Evolutionary conservation across 768 basidiomycete species (phyloP).

Genomic region (Lentinus tigrinus): DNA sequence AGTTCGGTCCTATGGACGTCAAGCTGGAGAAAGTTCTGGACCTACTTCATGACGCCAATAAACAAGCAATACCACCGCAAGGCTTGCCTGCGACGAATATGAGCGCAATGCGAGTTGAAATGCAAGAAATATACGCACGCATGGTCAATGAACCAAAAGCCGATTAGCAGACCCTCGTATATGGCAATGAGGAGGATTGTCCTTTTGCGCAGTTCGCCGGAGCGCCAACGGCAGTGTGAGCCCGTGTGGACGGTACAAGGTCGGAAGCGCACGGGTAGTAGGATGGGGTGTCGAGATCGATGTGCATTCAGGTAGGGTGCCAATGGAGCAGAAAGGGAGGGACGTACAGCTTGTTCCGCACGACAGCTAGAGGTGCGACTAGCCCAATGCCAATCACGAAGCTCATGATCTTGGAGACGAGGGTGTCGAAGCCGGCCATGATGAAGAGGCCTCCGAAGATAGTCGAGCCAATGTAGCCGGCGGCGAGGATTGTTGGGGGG

Average conservation of each 20-base stretch:
- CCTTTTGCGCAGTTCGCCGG: conserved; percentile 37
- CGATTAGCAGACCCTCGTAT: conserved; percentile 85
- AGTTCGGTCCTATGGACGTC: conserved; percentile 5
- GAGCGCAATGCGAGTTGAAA: neutral
- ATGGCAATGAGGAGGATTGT: conserved; percentile 80
- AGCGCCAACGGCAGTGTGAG: neutral
- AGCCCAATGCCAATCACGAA: conserved; percentile 87
- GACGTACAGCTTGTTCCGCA: conserved; percentile 86
- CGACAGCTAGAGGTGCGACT: conserved; percentile 80
- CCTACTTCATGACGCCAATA: conserved; percentile 83
- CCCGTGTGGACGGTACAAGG: neutral
- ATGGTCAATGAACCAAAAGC: conserved; percentile 95
- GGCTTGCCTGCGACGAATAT: conserved; percentile 45
- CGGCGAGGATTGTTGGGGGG: conserved; percentile 66
- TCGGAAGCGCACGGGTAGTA: neutral
- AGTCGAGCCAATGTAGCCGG: conserved; percentile 83
- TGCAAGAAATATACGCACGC: conserved; percentile 50
- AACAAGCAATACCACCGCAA: conserved; percentile 84
- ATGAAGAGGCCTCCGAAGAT: conserved; percentile 82
- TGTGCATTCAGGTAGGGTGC: neutral
- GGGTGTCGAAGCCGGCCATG: conserved; percentile 82
- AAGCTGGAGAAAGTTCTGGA: neutral
- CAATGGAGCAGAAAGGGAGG: neutral
- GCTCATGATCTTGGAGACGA: conserved; percentile 90
- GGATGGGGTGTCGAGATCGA: neutral